phyloP scores from a whole-genome alignment of 2,329 filamentous ascomycete genomes.

The Colletotrichum sp. region DNA sequence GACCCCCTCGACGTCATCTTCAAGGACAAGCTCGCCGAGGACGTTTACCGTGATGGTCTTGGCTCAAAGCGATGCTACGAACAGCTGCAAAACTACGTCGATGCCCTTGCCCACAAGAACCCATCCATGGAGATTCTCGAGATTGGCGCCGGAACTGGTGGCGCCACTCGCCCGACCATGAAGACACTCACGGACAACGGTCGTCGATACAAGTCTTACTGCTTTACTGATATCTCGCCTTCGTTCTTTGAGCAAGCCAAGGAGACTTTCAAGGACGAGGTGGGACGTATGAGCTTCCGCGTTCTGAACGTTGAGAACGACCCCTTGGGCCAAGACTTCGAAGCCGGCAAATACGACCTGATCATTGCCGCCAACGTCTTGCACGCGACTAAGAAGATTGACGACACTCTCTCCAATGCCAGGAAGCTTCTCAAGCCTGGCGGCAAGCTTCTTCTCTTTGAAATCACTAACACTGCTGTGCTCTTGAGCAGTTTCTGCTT shows the following conservation, averaged over 20 bases:
- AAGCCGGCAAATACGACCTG: conserved; percentile 28
- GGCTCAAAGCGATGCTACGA: conserved; percentile 21
- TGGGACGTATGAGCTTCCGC: conserved; percentile 33
- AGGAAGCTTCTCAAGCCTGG: conserved; percentile 31
- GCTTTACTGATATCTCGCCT: conserved; percentile 43
- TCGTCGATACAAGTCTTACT: conserved; percentile 28
- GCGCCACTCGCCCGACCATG: conserved; percentile 30
- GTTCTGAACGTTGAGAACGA: conserved; percentile 38
- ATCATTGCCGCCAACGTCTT: conserved; percentile 35
- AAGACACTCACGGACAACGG: conserved; percentile 15
- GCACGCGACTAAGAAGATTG: conserved; percentile 31
- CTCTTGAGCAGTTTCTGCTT: conserved; percentile 27
- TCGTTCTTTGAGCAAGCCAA: conserved; percentile 39
- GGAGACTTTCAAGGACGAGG: conserved; percentile 26
- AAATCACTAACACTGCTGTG: conserved; percentile 25
- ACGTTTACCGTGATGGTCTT: conserved; percentile 27
- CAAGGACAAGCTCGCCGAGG: conserved; percentile 26
- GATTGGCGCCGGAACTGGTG: conserved; percentile 39
- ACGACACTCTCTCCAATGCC: conserved; percentile 27
- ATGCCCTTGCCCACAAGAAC: conserved; percentile 31
- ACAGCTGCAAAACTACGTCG: conserved; percentile 24
- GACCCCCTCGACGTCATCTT: conserved; percentile 33
- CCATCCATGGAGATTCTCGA: conserved; percentile 38
- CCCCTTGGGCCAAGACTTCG: conserved; percentile 29
- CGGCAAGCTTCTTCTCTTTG: conserved; percentile 34